These are phyloP conservation scores for Tylopilus rubrobrunneus DNA, from an alignment of 768 basidiomycete genomes.

Conservation along the genomic window DNA sequence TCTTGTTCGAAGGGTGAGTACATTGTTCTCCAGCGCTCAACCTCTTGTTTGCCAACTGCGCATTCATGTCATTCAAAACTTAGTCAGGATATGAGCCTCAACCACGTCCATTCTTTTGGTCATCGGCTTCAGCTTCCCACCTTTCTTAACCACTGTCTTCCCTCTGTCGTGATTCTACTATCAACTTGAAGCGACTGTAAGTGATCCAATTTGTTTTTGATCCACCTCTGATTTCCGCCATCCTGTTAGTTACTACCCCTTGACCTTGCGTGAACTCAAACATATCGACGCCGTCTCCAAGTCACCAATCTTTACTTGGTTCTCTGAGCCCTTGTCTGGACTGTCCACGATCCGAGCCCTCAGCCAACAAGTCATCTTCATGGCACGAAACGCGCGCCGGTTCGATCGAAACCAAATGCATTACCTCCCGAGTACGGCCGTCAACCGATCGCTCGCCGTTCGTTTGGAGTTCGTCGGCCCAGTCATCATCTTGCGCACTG, in stretches of 20 bases:
- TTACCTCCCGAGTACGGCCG: constrained; percentile 64
- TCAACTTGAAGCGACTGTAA: constrained; percentile 68
- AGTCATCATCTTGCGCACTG: constrained; percentile 70
- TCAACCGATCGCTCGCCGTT: constrained; percentile 85
- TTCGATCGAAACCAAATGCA: constrained; percentile 86
- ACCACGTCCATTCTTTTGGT: constrained; percentile 64
- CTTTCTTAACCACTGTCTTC: constrained; percentile 67
- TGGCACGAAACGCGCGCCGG: constrained; percentile 62
- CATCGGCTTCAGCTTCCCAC: constrained; percentile 78
- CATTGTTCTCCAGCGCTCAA: not conserved
- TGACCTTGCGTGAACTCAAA: constrained; percentile 86
- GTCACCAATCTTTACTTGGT: constrained; percentile 89
- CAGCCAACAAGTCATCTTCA: constrained; percentile 64
- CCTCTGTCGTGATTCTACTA: constrained; percentile 80
- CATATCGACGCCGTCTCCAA: constrained; percentile 87
- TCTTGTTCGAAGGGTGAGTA: constrained; percentile 60
- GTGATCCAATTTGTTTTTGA: constrained; percentile 15
- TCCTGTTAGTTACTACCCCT: constrained; percentile 76
- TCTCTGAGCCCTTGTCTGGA: constrained; percentile 75
- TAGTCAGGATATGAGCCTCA: constrained; percentile 60
- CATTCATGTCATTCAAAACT: constrained; percentile 53
- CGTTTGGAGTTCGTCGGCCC: constrained; percentile 83
- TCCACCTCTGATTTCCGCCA: not conserved
- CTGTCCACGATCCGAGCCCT: constrained; percentile 81
- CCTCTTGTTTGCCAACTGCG: not conserved